Percentiles rank a stretch among this genome's conserved stretches.
These are phyloP conservation scores for Claviceps pusilla DNA, from an alignment of 2,329 filamentous ascomycete species.

Conservation along the genomic window DNA sequence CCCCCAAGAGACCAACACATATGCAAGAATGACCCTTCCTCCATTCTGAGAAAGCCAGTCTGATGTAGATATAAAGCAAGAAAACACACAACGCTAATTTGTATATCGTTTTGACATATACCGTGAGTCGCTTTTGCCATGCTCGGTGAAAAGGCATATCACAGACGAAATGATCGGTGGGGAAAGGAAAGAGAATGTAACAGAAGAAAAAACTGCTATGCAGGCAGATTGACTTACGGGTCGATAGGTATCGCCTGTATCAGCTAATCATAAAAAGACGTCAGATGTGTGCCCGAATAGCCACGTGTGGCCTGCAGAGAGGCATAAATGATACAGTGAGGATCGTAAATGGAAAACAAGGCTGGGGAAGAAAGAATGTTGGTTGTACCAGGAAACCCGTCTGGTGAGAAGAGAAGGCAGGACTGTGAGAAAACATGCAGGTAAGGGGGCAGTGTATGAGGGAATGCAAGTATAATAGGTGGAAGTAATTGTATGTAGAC, in stretches of 20 bases:
- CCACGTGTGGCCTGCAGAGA: background rate
- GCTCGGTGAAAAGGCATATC: background rate
- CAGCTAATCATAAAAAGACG: slow-evolving; percentile 30
- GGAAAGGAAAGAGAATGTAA: slow-evolving; percentile 2
- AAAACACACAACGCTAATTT: background rate
- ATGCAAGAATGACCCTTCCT: background rate
- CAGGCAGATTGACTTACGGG: slow-evolving; percentile 31
- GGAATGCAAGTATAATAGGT: background rate
- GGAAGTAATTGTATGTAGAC: slow-evolving; percentile 1
- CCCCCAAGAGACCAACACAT: background rate
- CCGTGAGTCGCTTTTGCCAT: background rate
- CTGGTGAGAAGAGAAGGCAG: background rate
- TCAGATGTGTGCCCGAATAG: slow-evolving; percentile 23
- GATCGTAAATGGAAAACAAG: slow-evolving; percentile 3
- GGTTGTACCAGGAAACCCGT: slow-evolving; percentile 10
- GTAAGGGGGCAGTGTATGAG: slow-evolving; percentile 6
- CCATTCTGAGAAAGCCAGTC: background rate
- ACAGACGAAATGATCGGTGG: background rate
- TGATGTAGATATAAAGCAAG: background rate
- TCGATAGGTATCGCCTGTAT: slow-evolving; percentile 46
- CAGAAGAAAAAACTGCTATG: background rate
- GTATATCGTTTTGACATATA: background rate
- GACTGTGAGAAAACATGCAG: slow-evolving; percentile 3
- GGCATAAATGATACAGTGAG: background rate
- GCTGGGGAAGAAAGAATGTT: slow-evolving; percentile 10